A percentile compares a stretch with the other conserved stretches of the same genome.
These are phyloP conservation scores for Camellia lanceoleosa DNA, from an alignment of 148 eudicot genomes.

Conservation along the genomic window DNA sequence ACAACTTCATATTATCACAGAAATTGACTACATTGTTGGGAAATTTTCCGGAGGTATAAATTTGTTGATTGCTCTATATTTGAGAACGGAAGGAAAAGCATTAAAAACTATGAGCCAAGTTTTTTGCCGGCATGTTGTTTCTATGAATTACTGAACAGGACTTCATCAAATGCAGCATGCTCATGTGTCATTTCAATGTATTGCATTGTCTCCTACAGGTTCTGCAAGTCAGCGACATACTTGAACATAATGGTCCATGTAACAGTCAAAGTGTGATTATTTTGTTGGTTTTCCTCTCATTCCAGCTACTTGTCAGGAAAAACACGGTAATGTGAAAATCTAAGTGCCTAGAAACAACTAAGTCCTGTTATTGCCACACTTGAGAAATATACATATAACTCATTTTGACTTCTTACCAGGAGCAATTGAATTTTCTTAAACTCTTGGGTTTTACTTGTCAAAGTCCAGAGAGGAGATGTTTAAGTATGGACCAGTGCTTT, in stretches of 20 bases:
- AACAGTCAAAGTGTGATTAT: constrained; percentile 70
- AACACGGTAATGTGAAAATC: constrained; percentile 51
- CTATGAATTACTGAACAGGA: background rate
- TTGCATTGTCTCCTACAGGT: constrained; percentile 45
- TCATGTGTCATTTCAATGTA: constrained; percentile 8
- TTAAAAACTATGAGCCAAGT: background rate
- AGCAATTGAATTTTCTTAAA: constrained; percentile 85
- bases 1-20: constrained; percentile 83
- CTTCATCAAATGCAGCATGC: constrained; percentile 7
- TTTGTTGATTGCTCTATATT: background rate
- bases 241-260: constrained; percentile 84
- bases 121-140: background rate
- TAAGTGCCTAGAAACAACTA: background rate
- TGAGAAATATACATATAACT: background rate
- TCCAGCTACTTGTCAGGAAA: constrained; percentile 67
- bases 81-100: background rate
- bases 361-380: background rate
- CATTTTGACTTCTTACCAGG: constrained; percentile 41
- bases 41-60: constrained; percentile 80
- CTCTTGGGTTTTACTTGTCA: constrained; percentile 76
- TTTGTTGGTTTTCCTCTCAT: constrained; percentile 82
- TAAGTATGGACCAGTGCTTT: constrained; percentile 37
- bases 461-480: constrained; percentile 49
- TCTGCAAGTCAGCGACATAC: constrained; percentile 80
- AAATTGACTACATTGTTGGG: constrained; percentile 77